These are phyloP conservation scores for Botrytis squamosa DNA, from an alignment of 2,329 filamentous ascomycete genomes.

Conservation along the genomic window DNA sequence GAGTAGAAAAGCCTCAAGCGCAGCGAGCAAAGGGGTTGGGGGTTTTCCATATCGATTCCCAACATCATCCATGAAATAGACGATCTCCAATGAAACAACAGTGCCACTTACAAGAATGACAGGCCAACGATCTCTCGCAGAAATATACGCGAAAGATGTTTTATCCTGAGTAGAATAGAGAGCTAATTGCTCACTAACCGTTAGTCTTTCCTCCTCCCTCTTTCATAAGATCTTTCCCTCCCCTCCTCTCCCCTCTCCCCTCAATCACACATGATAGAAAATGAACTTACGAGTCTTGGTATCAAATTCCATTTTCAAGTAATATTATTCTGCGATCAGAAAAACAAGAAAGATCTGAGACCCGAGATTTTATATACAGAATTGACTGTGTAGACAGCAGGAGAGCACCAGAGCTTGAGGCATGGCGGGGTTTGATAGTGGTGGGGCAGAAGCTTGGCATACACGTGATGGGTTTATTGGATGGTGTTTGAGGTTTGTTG, in stretches of 20 bases:
- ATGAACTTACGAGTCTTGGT: conserved; percentile 66
- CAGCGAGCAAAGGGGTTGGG: neutral
- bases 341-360: neutral
- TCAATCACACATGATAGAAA: neutral
- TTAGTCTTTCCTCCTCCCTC: neutral
- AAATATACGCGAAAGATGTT: conserved; percentile 82
- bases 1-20: neutral
- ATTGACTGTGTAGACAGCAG: neutral
- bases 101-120: conserved; percentile 69
- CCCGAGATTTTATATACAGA: neutral
- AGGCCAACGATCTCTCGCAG: conserved; percentile 86
- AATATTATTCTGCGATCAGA: neutral
- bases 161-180: conserved; percentile 77
- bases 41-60: neutral
- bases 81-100: neutral
- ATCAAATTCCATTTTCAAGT: conserved; percentile 65
- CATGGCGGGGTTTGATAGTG: conserved; percentile 19
- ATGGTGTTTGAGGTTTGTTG: neutral
- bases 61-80: neutral
- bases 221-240: neutral
- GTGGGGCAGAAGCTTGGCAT: conserved; percentile 7
- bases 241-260: neutral
- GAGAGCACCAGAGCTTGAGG: neutral
- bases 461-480: conserved; percentile 9
- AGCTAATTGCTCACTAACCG: conserved; percentile 48